Evolutionary conservation across 768 basidiomycete genomes (phyloP), one percentile per base, ranked within the genome.

Genomic region (Zangia roseola): DNA sequence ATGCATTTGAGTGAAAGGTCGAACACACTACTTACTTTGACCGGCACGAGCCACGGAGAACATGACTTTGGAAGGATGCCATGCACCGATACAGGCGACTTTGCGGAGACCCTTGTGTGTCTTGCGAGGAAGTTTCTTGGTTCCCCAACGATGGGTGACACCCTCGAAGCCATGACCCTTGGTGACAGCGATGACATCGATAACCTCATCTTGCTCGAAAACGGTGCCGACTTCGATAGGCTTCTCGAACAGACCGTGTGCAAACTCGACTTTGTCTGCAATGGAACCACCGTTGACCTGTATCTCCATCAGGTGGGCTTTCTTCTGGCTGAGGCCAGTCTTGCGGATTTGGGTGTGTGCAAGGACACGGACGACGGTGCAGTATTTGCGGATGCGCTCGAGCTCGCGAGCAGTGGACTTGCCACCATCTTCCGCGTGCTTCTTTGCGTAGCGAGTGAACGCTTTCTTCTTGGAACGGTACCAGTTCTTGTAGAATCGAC

Each of bases 401-500:
- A 99, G 87, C 72, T 99, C 97, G 67, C 94, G 92, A 54, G 84
- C 79, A 62, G 91, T 82, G 45, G 91, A 90, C 74, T 93, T 92
- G 69, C 92, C 93, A 59, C 82, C 82, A 65, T 94, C 89, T 71
- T 97, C 95, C 50, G 94, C 89, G 71, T 95, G 88, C 79, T 95
- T 98, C 86, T 97, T 97, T 71, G 97, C 94, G 74, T 99, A 99
- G 69, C 93, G 92, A 66, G 97, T 99, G 84, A 98, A 99, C 34
- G 97, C 97, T 86, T 99, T 99, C 84, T 98, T 98, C 90, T 99
- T 99, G 42, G 93, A 95, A 61, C 91, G 87, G 81, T 98, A 98
- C 94, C 95, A 97, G 83, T 95, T 97, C 82, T 94, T 94, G 88
- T 98, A 97, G 87, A 99, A 97, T 62, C 97, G 85, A 67, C 97